Evolutionary conservation across 495 filamentous ascomycete species (phyloP).

Genomic region (Chaetomium fimeti): DNA sequence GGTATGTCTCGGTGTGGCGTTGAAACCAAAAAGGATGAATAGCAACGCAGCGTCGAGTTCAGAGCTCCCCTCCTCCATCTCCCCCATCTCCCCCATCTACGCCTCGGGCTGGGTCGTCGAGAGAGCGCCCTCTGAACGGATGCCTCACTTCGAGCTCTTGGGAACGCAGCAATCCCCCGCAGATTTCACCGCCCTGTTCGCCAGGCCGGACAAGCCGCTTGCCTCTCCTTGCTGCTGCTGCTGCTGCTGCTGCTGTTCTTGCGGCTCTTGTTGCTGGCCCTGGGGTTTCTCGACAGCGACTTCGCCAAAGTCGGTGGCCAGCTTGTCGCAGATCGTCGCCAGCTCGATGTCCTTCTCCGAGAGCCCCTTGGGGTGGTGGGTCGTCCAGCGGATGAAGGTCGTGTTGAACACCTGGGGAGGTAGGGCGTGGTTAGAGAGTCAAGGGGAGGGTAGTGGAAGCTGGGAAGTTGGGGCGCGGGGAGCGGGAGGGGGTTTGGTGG

Average conservation of each 20-base stretch:
- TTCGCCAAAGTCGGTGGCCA: slow-evolving; percentile 55
- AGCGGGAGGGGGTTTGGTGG: background rate
- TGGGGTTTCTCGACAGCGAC: slow-evolving; percentile 18
- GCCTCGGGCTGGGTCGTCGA: background rate
- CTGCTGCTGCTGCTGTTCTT: background rate
- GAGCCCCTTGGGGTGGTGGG: slow-evolving; percentile 70
- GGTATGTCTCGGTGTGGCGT: no score
- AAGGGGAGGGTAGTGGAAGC: background rate
- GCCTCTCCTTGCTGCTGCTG: background rate
- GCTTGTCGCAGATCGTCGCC: slow-evolving; percentile 64
- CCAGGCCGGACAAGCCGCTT: slow-evolving; percentile 11
- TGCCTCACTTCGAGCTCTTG: slow-evolving; percentile 26
- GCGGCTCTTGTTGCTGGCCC: slow-evolving; percentile 1
- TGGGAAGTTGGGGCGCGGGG: background rate
- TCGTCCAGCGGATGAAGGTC: slow-evolving; percentile 68
- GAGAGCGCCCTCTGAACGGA: background rate
- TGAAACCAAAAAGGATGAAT: no score
- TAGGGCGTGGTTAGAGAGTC: background rate
- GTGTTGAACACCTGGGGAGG: slow-evolving; percentile 56
- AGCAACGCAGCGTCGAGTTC: no score
- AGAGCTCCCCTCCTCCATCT: no score
- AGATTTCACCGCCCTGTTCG: slow-evolving; percentile 6
- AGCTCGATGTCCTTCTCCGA: slow-evolving; percentile 64
- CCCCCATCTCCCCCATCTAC: no score
- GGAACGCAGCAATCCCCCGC: slow-evolving; percentile 52